Base-by-base conservation (phyloP, 768 basidiomycete species). In the Hericium rajendrae region DNA sequence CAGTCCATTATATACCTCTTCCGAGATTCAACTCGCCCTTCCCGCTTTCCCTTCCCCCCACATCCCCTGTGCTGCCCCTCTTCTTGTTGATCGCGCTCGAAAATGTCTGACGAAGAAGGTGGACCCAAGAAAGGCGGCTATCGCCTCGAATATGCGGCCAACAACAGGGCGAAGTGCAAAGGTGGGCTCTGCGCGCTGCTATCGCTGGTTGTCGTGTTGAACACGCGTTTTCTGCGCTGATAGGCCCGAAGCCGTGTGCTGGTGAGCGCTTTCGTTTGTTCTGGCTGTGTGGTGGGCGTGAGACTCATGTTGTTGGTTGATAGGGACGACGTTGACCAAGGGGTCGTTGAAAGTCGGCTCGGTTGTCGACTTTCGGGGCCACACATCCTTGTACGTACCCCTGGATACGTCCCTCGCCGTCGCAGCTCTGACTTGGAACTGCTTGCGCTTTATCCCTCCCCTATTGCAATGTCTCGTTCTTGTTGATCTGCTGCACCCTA, bases 161-260 rank as follows among this genome's bases (percentile, higher is more conserved):
- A 81, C 57, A 76, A 72, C 58, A 78, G 88, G 58, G 76, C 88
- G 38, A 87, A 87, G 73, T 91, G 88, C 74, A 90, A 88, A 76
- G 89, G 88, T 86, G n/a, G 20, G 43, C 20, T n/a, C 43, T 46
- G 59, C 53, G 59, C 60, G 48, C 62, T 58, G 60, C 63, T 67
- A 54, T 69, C 57, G 59, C 63, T 60, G 63, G 62, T 61, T 38
- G 26, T 15, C 16, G 8, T 66, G 57, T 60, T 65, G 66, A 64
- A 55, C 59, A 51, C 49, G 59, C 51, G 58, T 62, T 67, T 58
- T 61, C 59, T 59, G 58, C 51, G 53, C 59, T 54, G 12, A 24
- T 63, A 91, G 89, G 89, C 48, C 80, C 84, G 49, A 90, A 88
- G 71, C 89, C 89, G 59, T 91, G 88, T 68, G 52, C 60, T 67